Conservation (phyloP, 768 basidiomycete species). For the Mycena epipterygia region DNA sequence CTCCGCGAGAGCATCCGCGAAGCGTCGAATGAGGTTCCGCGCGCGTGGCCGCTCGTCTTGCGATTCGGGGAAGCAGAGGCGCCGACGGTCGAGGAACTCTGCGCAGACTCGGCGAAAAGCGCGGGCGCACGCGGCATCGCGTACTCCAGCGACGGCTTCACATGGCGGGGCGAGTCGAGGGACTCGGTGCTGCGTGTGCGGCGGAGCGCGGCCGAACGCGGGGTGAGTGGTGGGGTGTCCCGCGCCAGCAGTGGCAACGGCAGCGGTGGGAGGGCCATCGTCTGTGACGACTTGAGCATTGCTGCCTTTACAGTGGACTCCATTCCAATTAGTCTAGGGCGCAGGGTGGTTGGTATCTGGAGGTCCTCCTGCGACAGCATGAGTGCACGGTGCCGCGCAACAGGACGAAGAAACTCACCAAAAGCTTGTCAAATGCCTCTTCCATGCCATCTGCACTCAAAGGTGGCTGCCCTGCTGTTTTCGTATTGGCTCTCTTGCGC, state of each 20-base stretch:
- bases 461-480: slow-evolving; percentile 53
- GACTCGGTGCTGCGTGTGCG: slow-evolving; percentile 83
- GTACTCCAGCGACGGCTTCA: slow-evolving; percentile 56
- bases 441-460: slow-evolving; percentile 58
- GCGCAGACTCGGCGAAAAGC: slow-evolving; percentile 56
- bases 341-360: slow-evolving; percentile 84
- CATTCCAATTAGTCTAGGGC: slow-evolving; percentile 85
- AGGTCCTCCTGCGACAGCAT: slow-evolving; percentile 77
- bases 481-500: slow-evolving; percentile 61
- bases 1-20: slow-evolving; percentile 66
- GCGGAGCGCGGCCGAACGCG: slow-evolving; percentile 66
- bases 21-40: slow-evolving; percentile 75
- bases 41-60: slow-evolving; percentile 61
- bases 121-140: slow-evolving; percentile 52
- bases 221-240: slow-evolving; percentile 57
- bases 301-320: slow-evolving; percentile 90
- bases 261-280: slow-evolving; percentile 61
- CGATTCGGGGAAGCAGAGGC: slow-evolving; percentile 49
- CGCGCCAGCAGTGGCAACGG: slow-evolving; percentile 24
- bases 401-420: slow-evolving; percentile 66
- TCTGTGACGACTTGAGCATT: slow-evolving; percentile 90
- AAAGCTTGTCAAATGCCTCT: slow-evolving; percentile 83
- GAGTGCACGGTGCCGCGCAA: neutral
- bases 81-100: slow-evolving; percentile 39
- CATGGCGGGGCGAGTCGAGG: slow-evolving; percentile 66